These are phyloP conservation scores for Psidium guajava DNA, from an alignment of 345 rosid genomes.

Conservation along the genomic window DNA sequence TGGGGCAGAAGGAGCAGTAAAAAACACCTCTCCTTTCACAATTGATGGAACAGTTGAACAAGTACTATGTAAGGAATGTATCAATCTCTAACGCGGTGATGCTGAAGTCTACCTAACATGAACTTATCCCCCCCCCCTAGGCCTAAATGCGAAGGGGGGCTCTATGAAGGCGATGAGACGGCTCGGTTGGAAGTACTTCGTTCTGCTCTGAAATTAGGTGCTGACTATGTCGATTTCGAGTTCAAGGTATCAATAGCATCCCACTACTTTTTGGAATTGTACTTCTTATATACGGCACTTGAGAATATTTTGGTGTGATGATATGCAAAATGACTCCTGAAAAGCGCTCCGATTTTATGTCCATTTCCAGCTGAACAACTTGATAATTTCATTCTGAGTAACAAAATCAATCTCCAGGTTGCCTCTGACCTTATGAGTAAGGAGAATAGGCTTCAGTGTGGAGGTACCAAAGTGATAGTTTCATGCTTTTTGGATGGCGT, in stretches of 20 bases:
- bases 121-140: constrained; percentile 8
- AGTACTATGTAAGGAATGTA: not conserved
- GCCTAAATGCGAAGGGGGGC: constrained; percentile 46
- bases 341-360: not conserved
- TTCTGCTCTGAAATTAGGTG: constrained; percentile 37
- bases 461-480: constrained; percentile 28
- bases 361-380: not conserved
- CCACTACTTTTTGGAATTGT: not conserved
- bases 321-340: not conserved
- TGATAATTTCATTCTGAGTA: constrained; percentile 1
- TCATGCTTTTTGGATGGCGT: constrained; percentile 20
- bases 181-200: constrained; percentile 22
- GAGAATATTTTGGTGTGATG: not conserved
- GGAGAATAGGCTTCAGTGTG: constrained; percentile 4
- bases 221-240: constrained; percentile 49
- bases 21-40: not conserved
- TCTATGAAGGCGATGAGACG: constrained; percentile 35
- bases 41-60: not conserved
- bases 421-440: constrained; percentile 22
- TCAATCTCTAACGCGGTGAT: not conserved
- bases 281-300: not conserved
- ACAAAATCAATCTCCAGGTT: constrained; percentile 20
- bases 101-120: not conserved
- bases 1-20: not conserved
- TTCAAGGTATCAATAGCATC: constrained; percentile 25